A percentile compares a stretch with the other conserved stretches of the same genome.
Conservation (phyloP, 768 basidiomycete genomes). For the Phlebiopsis gigantea region DNA sequence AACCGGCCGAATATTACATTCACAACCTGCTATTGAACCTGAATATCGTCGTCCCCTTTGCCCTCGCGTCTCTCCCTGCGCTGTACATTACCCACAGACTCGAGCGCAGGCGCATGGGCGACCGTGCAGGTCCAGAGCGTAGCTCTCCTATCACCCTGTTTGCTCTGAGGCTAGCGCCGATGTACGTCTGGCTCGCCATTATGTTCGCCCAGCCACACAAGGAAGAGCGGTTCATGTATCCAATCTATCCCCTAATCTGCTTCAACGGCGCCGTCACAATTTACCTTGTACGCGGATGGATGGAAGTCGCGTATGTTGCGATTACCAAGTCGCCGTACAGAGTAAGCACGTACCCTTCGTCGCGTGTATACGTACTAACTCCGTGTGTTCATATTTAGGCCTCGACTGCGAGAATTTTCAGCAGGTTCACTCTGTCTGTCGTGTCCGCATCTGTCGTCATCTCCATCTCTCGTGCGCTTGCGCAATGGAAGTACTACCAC, state of each 20-base stretch:
- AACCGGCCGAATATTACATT: constrained; percentile 82
- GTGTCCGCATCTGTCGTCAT: constrained; percentile 61
- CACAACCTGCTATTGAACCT: constrained; percentile 91
- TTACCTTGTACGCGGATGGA: constrained; percentile 82
- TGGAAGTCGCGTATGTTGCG: constrained; percentile 70
- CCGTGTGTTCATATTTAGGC: constrained; percentile 46
- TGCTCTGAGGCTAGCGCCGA: constrained; percentile 71
- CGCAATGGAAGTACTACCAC: constrained; percentile 86
- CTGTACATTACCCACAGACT: constrained; percentile 67
- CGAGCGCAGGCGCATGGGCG: constrained; percentile 74
- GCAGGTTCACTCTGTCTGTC: constrained; percentile 65
- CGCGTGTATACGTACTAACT: neutral
- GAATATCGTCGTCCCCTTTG: constrained; percentile 79
- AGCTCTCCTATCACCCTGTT: constrained; percentile 80
- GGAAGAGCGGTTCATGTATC: constrained; percentile 99
- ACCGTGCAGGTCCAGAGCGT: constrained; percentile 43
- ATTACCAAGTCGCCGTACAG: constrained; percentile 80
- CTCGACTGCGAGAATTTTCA: constrained; percentile 70
- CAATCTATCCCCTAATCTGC: constrained; percentile 84
- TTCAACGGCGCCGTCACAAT: constrained; percentile 92
- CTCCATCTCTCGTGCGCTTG: constrained; percentile 76
- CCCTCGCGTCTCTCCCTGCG: constrained; percentile 75
- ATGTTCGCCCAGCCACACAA: constrained; percentile 86
- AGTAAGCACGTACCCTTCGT: constrained; percentile 40
- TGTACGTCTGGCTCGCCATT: constrained; percentile 88